Evolutionary conservation across 805 yeast genomes (phyloP).

Genomic region (Cyberlindnera xylosilytica): DNA sequence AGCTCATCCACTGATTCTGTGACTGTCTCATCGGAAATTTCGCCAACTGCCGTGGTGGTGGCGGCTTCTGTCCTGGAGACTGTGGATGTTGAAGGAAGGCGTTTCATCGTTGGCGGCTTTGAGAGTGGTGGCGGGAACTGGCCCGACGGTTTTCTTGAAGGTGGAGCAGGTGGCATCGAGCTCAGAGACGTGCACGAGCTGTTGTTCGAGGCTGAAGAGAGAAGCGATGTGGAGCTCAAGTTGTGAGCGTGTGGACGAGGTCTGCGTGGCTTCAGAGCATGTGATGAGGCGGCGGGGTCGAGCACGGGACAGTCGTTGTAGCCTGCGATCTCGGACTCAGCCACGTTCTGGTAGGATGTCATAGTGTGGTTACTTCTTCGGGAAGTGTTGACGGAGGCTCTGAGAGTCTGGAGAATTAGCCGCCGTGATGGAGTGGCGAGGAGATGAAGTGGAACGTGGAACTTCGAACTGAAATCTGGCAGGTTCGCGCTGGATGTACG

Average conservation of each 20-base stretch:
- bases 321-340: constrained; percentile 39
- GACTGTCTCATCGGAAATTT: constrained; percentile 19
- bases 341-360: constrained; percentile 34
- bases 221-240: constrained; percentile 5
- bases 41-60: neutral
- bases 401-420: no score
- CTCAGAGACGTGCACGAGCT: neutral
- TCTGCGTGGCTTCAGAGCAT: constrained; percentile 9
- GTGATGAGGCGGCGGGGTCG: constrained; percentile 8
- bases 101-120: constrained; percentile 4
- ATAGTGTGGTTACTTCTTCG: constrained; percentile 1
- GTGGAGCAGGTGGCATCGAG: neutral
- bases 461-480: neutral
- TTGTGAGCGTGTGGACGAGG: constrained; percentile 6
- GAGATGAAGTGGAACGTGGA: neutral
- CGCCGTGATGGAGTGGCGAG: no score
- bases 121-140: constrained; percentile 2
- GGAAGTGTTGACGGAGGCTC: no score
- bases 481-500: neutral
- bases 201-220: neutral
- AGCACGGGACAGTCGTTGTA: constrained; percentile 42
- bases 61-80: no score
- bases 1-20: constrained; percentile 25
- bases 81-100: constrained; percentile 1
- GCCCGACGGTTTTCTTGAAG: neutral